Percentiles rank a stretch among this genome's conserved stretches.
Evolutionary conservation across 2,329 filamentous ascomycete species (phyloP).

Genomic region (Monilinia vaccinii-corymbosi): DNA sequence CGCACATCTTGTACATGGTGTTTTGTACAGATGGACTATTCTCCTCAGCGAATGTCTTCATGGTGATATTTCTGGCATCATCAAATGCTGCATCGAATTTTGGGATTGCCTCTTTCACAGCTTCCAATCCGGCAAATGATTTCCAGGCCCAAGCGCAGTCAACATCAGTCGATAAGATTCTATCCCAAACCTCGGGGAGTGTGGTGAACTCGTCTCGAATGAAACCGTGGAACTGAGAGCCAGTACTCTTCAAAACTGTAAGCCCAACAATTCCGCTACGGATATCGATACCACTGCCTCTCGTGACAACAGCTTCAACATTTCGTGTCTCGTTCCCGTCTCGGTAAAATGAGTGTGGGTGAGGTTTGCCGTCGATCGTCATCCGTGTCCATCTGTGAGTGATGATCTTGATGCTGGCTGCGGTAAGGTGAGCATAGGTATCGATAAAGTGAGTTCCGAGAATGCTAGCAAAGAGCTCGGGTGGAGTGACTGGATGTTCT

Average conservation of each 20-base stretch:
- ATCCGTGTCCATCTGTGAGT: slow-evolving; percentile 91
- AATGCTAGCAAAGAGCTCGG: slow-evolving; percentile 81
- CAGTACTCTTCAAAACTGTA: slow-evolving; percentile 90
- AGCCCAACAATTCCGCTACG: slow-evolving; percentile 72
- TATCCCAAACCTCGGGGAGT: slow-evolving; percentile 83
- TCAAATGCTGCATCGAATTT: slow-evolving; percentile 75
- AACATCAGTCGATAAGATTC: slow-evolving; percentile 89
- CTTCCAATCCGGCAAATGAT: slow-evolving; percentile 53
- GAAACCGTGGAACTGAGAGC: slow-evolving; percentile 92
- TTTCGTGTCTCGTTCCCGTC: slow-evolving; percentile 83
- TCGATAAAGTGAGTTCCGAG: slow-evolving; percentile 83
- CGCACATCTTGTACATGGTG: slow-evolving; percentile 99
- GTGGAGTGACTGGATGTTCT: slow-evolving; percentile 82
- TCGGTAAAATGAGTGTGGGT: slow-evolving; percentile 90
- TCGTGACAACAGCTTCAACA: slow-evolving; percentile 62
- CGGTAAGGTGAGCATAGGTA: slow-evolving; percentile 80
- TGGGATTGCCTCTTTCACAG: slow-evolving; percentile 53
- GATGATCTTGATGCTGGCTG: slow-evolving; percentile 70
- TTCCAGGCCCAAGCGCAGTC: slow-evolving; percentile 83
- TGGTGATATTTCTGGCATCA: slow-evolving; percentile 72
- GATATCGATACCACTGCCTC: slow-evolving; percentile 63
- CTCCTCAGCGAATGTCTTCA: slow-evolving; percentile 84
- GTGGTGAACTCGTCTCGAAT: slow-evolving; percentile 89
- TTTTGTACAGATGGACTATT: slow-evolving; percentile 88
- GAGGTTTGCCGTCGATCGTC: slow-evolving; percentile 74